Percentiles rank a stretch among this genome's conserved stretches.
phyloP scores from a whole-genome alignment of 441 rosid genomes.

The Sinapis alba region DNA sequence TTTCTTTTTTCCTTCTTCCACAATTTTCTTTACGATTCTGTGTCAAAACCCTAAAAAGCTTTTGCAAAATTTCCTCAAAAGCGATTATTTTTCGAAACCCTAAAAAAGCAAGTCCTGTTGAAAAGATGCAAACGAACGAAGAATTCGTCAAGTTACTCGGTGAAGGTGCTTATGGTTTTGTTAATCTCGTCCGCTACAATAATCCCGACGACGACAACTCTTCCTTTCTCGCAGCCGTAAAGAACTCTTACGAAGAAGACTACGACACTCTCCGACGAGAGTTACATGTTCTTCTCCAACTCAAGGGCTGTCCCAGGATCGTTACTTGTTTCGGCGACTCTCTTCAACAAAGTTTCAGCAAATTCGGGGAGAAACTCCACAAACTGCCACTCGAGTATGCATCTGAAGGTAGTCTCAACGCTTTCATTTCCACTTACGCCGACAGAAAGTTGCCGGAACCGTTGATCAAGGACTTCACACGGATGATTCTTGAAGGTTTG shows the following conservation, averaged over 20 bases:
- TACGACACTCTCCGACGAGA: neutral
- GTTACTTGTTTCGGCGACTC: neutral
- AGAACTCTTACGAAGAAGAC: neutral
- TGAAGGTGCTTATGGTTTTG: neutral
- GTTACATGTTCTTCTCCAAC: neutral
- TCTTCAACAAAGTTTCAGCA: neutral
- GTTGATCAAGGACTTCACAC: neutral
- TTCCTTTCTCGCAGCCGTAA: neutral
- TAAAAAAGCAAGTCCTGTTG: neutral
- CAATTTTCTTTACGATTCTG: neutral
- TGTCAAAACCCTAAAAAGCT: neutral
- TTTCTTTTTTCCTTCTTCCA: too few relatives aligned
- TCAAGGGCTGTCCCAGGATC: neutral
- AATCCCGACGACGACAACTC: neutral
- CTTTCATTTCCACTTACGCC: neutral
- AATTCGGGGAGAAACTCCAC: neutral
- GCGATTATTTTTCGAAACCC: neutral
- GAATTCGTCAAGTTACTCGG: neutral
- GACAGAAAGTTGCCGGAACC: neutral
- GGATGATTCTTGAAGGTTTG: neutral
- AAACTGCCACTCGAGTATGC: neutral
- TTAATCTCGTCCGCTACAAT: neutral
- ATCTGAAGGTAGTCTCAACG: neutral
- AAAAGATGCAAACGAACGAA: neutral
- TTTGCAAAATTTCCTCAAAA: too few relatives aligned